Evolutionary conservation across 805 yeast genomes (phyloP), one percentile per base, ranked within the genome.

Genomic region (Ogataea degrootiae): DNA sequence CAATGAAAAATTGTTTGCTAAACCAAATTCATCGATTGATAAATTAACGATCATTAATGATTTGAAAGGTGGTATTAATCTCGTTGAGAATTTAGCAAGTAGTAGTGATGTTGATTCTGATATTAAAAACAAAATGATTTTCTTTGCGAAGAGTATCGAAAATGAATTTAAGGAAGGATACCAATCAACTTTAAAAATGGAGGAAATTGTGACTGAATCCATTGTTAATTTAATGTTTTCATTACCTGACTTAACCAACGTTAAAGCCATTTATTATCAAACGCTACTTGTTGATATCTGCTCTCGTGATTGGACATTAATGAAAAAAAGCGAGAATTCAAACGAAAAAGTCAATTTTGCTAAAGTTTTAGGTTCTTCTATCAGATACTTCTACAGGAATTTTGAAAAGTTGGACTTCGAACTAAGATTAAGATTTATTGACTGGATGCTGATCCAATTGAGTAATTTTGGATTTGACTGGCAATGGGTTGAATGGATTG

Each of bases 401-500:
- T 64, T 86, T 45, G 82, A 76, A 26, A 68, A 75, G 2, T 69
- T 90, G 45, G 97, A 92, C 62, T 82, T 81, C 57, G 97, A 90
- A 65, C 70, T 87, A 45, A 77, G 82, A 53, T 74, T 80, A 50
- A 73, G 91, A 50, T 86, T 80, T 55, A 72, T 88, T 58, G 92
- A 87, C 66, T 94, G 98, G 98, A 83, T 95, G 72, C 76, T 96
- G 1, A 83, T 87, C 47, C 99, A 94, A 67, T 79, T 94, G 64
- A 86, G 96, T 59, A 94, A 92, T 63, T 94, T 92, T 66, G 90
- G 86, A 48, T 94, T 88, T 68, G 87, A 91, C 35, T 94, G 99
- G 99, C 89, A 90, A 62, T 94, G 99, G 99, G 81, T 79, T 53
- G 98, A 91, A 65, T 94, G 99, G 99, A 79, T 76, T 26, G 68